Base-by-base conservation (phyloP, 257 asterid genomes). In the Asclepias syriaca region DNA sequence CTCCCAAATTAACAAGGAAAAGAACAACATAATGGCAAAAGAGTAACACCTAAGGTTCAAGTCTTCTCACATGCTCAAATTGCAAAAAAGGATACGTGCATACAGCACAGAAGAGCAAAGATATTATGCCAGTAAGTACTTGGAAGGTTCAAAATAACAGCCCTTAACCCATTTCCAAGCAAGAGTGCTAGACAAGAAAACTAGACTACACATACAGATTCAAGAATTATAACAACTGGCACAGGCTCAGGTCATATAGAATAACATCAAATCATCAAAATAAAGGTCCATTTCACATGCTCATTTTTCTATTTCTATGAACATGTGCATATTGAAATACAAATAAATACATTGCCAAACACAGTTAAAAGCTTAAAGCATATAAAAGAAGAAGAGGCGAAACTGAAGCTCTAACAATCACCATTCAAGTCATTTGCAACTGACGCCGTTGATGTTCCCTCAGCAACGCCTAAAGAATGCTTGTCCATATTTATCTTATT, bases 371-470 rank as follows among this genome's bases (percentile, higher is more conserved):
- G 12, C 14, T n/a, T 7, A 19, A 40, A 39, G 69, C 53, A 65
- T 27, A 59, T 65, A 18, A 40, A 2, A 40, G 16, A 65, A 65
- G 53, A 40, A 65, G 27, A 45, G 43, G 43, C 56, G 45, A 46
- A 53, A 65, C 48, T 48, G 39, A 53, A 70, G 68, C 45, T 55
- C 10, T 40, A 43, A 71, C 78, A 83, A 97, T 88, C 84, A 89
- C 99, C 75, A 37, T 74, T 86, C 70, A 57, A 59, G 54, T 53
- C 77, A 72, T 76, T 81, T 22, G 75, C 72, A 63, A 72, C 65
- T 37, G 78, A 64, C 66, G 72, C 88, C 50, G 48, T 60, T 59
- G 54, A 75, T 72, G 80, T 86, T 63, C 74, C 78, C 19, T 73
- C 82, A 72, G 43, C 57, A 15, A 69, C 77, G 69, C 68, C 76